Evolutionary conservation across 164 flowering plant genomes (phyloP), one percentile per base, ranked within the genome.

Genomic region (Chloranthus sessilifolius): DNA sequence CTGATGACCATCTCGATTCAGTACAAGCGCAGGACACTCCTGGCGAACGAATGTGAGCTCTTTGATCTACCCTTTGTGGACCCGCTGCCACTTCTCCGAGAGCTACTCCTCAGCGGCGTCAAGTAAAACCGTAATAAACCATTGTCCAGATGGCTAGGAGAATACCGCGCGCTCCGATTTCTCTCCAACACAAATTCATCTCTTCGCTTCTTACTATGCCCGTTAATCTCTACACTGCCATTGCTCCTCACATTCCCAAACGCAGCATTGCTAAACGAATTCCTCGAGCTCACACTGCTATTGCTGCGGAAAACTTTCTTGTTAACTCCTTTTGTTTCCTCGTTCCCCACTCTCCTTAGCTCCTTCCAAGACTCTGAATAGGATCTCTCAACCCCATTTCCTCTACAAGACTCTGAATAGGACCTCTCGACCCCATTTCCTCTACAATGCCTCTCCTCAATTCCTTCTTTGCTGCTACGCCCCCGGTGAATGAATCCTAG

Each of bases 301-400:
- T 86, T 83, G 64, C 95, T 75, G 29, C 95, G 64, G 29, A 78
- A 45, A 20, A 77, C 61, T 55, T 65, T 78, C 53, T 74, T 48
- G 59, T 70, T 70, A 3, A 74, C 78, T 9, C 71, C 78, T 45
- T 51, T 49, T 0, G 53, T 53, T 1, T 70, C 78, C 15, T 81
- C 83, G 47, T 75, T 76, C 6, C 53, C 43, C 15, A 74, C 76
- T 44, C 75, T 70, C 50, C 85, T 62, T 19, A 78, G 47, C 46
- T 83, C 97, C 21, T 63, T 92, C 95, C 96, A 92, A 2, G 96
- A 82, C 60, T 83, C 94, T 0, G 98, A 92, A 23, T 60, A 60
- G 0, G 96, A 92, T 41, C 95, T 70, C 65, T 78, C 87, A 15
- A 92, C 92, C 38, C 81, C 90, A 62, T 77, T 85, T 3, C 41